Evolutionary conservation across 768 basidiomycete genomes (phyloP), one percentile per base, ranked within the genome.

Genomic region (Exidia glandulosa): DNA sequence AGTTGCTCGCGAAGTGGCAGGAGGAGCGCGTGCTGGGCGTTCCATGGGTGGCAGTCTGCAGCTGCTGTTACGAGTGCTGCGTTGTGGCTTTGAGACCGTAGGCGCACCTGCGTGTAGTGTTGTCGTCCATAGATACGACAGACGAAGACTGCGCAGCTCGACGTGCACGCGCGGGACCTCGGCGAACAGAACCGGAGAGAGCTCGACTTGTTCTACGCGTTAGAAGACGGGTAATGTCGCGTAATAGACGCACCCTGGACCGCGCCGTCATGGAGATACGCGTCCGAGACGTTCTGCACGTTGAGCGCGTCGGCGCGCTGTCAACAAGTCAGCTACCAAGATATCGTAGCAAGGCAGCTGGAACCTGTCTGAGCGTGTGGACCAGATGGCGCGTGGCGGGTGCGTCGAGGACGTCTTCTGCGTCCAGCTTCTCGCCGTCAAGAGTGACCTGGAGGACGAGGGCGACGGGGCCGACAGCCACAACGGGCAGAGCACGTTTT

Each of bases 371-470:
- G 32, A 90, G 69, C 66, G 80, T 83, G 45, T 73, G 70, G 19
- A 75, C 69, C 2, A 88, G 70, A 66, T 82, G 78, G 34, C 65
- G 69, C 7, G 78, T 74, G 56, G 84, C 72, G 31, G 76, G 77
- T 31, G 87, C 88, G 19, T 66, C 63, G 60, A 68, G 62, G 27
- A 89, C 66, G n/a, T 71, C 72, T 33, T 70, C 64, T 23, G 74
- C 63, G 32, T 75, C 61, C 30, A 83, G 70, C 60, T 67, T 63
- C 56, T 63, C 69, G 59, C 77, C 74, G 65, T 88, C 76, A 32
- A 81, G 63, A 60, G 80, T 75, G 63, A 89, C 66, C 13, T 79
- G 72, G 60, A 90, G 66, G 32, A 74, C 64, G 41, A 88, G 64
- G 9, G 29, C 14, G 12, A 62, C 45, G 13, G 33, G 59, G 25